These are phyloP conservation scores for Candida ulmi DNA, from an alignment of 805 yeast genomes.

Conservation along the genomic window DNA sequence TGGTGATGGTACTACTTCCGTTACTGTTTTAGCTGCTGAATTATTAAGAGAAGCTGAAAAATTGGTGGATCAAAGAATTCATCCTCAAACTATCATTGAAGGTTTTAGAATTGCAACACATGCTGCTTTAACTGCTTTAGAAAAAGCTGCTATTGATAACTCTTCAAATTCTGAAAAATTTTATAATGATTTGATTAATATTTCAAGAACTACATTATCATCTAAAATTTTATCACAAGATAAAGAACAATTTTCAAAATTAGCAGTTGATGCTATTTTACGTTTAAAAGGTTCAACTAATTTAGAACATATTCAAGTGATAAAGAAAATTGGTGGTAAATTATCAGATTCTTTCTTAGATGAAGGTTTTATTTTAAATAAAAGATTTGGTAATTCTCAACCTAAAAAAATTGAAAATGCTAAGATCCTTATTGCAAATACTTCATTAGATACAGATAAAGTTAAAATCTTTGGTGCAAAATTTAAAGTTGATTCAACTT, in stretches of 20 bases:
- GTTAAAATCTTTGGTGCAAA: slow-evolving; percentile 97
- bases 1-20: slow-evolving; percentile 98
- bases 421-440: slow-evolving; percentile 86
- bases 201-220: slow-evolving; percentile 90
- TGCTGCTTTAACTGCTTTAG: slow-evolving; percentile 82
- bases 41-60: slow-evolving; percentile 91
- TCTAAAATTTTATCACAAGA: slow-evolving; percentile 95
- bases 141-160: slow-evolving; percentile 72
- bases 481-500: slow-evolving; percentile 91
- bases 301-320: slow-evolving; percentile 89
- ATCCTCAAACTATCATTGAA: slow-evolving; percentile 96
- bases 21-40: slow-evolving; percentile 87
- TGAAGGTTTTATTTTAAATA: slow-evolving; percentile 91
- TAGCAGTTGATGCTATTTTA: slow-evolving; percentile 92
- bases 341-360: slow-evolving; percentile 88
- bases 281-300: slow-evolving; percentile 84
- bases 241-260: slow-evolving; percentile 78
- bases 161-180: slow-evolving; percentile 62
- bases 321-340: slow-evolving; percentile 91
- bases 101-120: slow-evolving; percentile 87
- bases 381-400: slow-evolving; percentile 91
- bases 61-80: slow-evolving; percentile 86
- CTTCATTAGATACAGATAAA: slow-evolving; percentile 95
- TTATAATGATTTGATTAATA: slow-evolving; percentile 72
- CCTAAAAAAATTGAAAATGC: slow-evolving; percentile 82